These are phyloP conservation scores for Fistulinella staudtii DNA, from an alignment of 1,284 basidiomycete genomes.

Conservation along the genomic window DNA sequence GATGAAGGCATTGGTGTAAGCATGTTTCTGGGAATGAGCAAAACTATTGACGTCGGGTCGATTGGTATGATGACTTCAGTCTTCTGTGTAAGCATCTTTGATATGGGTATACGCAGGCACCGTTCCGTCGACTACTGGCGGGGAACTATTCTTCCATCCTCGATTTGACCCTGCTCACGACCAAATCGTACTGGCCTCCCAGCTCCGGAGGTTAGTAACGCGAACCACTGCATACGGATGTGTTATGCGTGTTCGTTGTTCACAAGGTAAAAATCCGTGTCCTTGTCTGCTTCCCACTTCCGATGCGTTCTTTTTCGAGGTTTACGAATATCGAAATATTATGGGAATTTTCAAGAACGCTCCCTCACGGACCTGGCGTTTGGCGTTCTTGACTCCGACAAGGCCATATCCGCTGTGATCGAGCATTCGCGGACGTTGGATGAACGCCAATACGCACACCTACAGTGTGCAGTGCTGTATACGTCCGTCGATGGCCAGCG, in stretches of 20 bases:
- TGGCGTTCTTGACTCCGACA: conserved; percentile 80
- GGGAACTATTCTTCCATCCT: conserved; percentile 91
- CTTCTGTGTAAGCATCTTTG: conserved; percentile 11
- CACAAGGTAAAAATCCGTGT: conserved; percentile 59
- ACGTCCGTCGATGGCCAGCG: conserved; percentile 79
- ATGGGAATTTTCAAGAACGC: conserved; percentile 81
- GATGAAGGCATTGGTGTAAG: conserved; percentile 90
- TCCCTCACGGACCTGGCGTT: conserved; percentile 77
- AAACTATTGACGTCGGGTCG: conserved; percentile 85
- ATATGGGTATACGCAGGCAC: conserved; percentile 42
- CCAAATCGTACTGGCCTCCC: conserved; percentile 61
- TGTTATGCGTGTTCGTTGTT: conserved; percentile 81
- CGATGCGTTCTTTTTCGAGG: conserved; percentile 41
- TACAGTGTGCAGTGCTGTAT: conserved; percentile 92
- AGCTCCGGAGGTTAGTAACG: conserved; percentile 68
- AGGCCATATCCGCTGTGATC: conserved; percentile 67
- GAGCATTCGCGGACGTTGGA: conserved; percentile 69
- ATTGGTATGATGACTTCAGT: conserved; percentile 51
- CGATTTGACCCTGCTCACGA: conserved; percentile 79
- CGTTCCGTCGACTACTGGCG: conserved; percentile 79
- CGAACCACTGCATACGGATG: conserved; percentile 82
- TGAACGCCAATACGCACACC: conserved; percentile 72
- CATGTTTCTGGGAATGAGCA: conserved; percentile 82
- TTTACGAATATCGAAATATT: conserved; percentile 67
- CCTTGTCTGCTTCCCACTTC: conserved; percentile 6